Percentiles rank a stretch among this genome's conserved stretches.
Conservation (phyloP, 768 basidiomycete genomes). For the Rhodotorula diobovata region DNA sequence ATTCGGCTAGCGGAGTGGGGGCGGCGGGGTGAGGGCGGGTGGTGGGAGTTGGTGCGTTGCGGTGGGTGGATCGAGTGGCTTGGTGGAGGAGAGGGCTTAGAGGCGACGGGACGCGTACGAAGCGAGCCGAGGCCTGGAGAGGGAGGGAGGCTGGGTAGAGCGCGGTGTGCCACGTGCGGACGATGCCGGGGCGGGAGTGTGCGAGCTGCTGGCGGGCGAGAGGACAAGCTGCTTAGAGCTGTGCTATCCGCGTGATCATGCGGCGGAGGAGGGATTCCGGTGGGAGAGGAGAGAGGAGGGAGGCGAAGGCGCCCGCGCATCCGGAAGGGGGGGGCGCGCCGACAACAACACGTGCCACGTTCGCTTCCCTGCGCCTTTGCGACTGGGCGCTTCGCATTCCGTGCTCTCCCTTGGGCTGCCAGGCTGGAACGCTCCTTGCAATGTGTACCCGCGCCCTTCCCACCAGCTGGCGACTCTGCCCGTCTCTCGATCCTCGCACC, state of each 20-base stretch:
- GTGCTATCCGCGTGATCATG: constrained; percentile 4
- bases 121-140: neutral
- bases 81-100: neutral
- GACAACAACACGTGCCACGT: neutral
- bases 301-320: too few relatives aligned
- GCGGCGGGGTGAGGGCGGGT: neutral
- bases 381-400: too few relatives aligned
- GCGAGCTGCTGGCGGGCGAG: neutral
- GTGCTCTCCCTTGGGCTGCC: too few relatives aligned
- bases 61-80: neutral
- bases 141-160: neutral
- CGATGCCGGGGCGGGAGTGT: constrained; percentile 1
- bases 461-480: too few relatives aligned
- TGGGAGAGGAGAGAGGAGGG: neutral
- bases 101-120: neutral
- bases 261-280: neutral
- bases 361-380: too few relatives aligned
- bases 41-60: neutral
- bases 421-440: too few relatives aligned
- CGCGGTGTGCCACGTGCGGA: neutral
- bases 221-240: too few relatives aligned
- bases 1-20: neutral
- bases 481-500: too few relatives aligned
- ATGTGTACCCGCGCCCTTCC: too few relatives aligned
- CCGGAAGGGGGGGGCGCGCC: too few relatives aligned